Evolutionary conservation across 768 basidiomycete species (phyloP).

Genomic region (Hemileccinum rubropunctum): DNA sequence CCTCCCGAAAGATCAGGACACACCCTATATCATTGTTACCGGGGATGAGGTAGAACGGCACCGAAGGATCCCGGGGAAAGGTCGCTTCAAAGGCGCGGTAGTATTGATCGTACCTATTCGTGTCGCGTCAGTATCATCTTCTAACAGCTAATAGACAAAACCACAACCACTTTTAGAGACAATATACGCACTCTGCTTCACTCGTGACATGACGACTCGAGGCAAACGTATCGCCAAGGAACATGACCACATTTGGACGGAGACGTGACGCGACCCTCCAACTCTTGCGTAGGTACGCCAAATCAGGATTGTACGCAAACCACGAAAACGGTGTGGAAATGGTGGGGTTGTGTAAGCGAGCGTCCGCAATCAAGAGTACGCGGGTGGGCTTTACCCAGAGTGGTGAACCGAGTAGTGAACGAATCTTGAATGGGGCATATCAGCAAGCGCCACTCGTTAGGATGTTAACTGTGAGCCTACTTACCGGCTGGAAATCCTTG

Average conservation of each 20-base stretch:
- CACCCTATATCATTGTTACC: slow-evolving; percentile 84
- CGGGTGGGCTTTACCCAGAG: slow-evolving; percentile 40
- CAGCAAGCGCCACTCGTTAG: slow-evolving; percentile 1
- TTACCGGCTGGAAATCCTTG: slow-evolving; percentile 26
- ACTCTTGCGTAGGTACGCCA: slow-evolving; percentile 61
- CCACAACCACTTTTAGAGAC: slow-evolving; percentile 18
- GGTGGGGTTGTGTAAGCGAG: slow-evolving; percentile 50
- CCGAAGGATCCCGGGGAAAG: slow-evolving; percentile 44
- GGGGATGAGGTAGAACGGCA: slow-evolving; percentile 56
- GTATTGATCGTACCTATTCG: slow-evolving; percentile 58
- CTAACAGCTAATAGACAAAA: background rate
- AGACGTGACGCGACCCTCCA: slow-evolving; percentile 63
- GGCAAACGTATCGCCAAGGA: slow-evolving; percentile 76
- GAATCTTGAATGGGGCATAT: slow-evolving; percentile 11
- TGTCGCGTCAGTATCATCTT: slow-evolving; percentile 1
- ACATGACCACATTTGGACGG: slow-evolving; percentile 64
- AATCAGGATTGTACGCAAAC: slow-evolving; percentile 44
- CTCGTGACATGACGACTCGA: slow-evolving; percentile 53
- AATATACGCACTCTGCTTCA: slow-evolving; percentile 52
- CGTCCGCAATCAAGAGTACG: slow-evolving; percentile 68
- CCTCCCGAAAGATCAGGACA: slow-evolving; percentile 16
- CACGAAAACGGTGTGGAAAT: slow-evolving; percentile 36
- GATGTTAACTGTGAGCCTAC: slow-evolving; percentile 6
- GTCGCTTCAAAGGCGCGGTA: slow-evolving; percentile 58
- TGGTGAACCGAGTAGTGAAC: background rate